Evolutionary conservation across 1,284 basidiomycete genomes (phyloP), one percentile per base, ranked within the genome.

Genomic region (Puccinia coronata): DNA sequence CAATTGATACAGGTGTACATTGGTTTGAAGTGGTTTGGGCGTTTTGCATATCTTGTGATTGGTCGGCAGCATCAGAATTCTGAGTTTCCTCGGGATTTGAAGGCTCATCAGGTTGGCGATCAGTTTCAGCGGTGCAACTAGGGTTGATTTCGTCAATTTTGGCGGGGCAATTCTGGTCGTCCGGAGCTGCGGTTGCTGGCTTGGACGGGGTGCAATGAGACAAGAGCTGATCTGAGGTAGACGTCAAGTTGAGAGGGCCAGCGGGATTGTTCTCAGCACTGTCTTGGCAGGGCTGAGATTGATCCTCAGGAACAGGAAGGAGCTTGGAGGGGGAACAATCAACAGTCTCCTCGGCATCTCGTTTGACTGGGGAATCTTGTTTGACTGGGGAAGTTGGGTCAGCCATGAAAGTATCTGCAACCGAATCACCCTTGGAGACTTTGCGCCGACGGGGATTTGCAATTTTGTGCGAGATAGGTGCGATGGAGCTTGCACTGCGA

Each of bases 381-480:
- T 63, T 63, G 20, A 31, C n/a, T n/a, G 75, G 43, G n/a, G 39
- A 49, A 31, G 23, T 28, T 69, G 11, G 70, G 12, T 73, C 70
- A 73, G 51, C 28, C 23, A 36, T 51, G 51, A n/a, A 36, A 9
- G 12, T 39, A n/a, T 73, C 70, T 36, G 47, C 23, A n/a, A 34
- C 57, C 12, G 36, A 73, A 73, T 34, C 1, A 20, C 49, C 31
- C 53, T 55, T 73, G 49, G 76, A 55, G 39, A 67, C 36, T 36
- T 79, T 79, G 23, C 76, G 76, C 28, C 65, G 63, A 28, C 76
- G 76, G 43, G 61, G 41, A 34, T 25, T 53, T 57, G 76, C 14
- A 14, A 55, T 34, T 25, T 71, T 79, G 25, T 55, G 65, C n/a
- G 65, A 79, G 51, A 79, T 79, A 20, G 76, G 76, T 20, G 76